Evolutionary conservation across 768 basidiomycete genomes (phyloP).

Genomic region (Pulveroboletus frians): DNA sequence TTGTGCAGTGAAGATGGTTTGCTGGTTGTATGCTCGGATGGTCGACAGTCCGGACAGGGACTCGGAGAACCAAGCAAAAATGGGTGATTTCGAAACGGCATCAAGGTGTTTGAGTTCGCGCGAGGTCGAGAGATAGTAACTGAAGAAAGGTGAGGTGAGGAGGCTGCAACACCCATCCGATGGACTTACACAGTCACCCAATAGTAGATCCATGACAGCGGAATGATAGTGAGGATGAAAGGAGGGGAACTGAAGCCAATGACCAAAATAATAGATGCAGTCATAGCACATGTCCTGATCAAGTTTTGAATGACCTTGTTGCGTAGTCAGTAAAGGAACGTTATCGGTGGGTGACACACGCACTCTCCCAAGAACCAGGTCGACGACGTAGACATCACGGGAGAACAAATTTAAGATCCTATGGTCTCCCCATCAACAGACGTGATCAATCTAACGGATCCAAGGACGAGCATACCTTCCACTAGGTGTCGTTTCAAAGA

Average conservation of each 20-base stretch:
- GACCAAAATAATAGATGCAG: conserved; percentile 60
- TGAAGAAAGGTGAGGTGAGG: conserved; percentile 23
- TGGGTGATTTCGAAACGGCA: conserved; percentile 83
- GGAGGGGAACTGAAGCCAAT: conserved; percentile 79
- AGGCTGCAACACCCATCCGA: background rate
- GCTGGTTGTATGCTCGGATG: conserved; percentile 76
- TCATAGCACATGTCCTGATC: conserved; percentile 57
- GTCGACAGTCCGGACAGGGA: conserved; percentile 71
- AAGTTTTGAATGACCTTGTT: conserved; percentile 57
- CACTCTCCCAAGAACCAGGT: conserved; percentile 72
- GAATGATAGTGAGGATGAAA: conserved; percentile 71
- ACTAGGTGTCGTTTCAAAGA: conserved; percentile 86
- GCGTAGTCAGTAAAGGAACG: background rate
- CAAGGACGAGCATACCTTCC: conserved; percentile 50
- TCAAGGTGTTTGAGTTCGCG: conserved; percentile 87
- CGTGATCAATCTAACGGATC: background rate
- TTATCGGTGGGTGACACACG: background rate
- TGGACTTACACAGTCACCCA: conserved; percentile 70
- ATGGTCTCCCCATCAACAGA: background rate
- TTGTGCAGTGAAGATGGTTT: conserved; percentile 57
- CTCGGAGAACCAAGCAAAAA: conserved; percentile 87
- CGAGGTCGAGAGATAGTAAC: conserved; percentile 84
- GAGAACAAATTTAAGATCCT: conserved; percentile 90
- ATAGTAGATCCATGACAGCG: conserved; percentile 75
- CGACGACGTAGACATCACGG: conserved; percentile 81